phyloP scores from a whole-genome alignment of 1,139 yeast species.

The Blastobotrys illinoisensis region DNA sequence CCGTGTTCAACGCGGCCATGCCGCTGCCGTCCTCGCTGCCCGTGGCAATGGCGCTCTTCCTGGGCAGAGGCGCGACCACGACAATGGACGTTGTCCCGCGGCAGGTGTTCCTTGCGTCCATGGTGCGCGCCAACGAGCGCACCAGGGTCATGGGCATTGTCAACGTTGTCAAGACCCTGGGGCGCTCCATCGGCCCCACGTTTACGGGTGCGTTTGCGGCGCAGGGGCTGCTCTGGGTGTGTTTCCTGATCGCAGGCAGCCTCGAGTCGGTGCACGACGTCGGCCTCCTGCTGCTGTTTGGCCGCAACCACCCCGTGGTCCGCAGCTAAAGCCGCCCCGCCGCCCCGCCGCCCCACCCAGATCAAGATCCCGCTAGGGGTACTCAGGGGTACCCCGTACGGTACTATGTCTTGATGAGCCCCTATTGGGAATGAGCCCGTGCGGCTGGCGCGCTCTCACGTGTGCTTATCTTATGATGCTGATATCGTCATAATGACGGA shows the following conservation, averaged over 20 bases:
- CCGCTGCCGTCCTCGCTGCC: constrained; percentile 37
- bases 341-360: background rate
- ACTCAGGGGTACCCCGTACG: background rate
- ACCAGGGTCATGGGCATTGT: constrained; percentile 80
- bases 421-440: background rate
- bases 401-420: background rate
- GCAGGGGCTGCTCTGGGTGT: constrained; percentile 43
- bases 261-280: constrained; percentile 38
- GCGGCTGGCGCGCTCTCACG: background rate
- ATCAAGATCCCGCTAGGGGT: background rate
- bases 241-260: constrained; percentile 60
- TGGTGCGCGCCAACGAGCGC: constrained; percentile 57
- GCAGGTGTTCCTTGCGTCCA: constrained; percentile 66
- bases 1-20: constrained; percentile 52
- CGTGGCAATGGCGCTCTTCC: constrained; percentile 35
- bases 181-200: constrained; percentile 75
- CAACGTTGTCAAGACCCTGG: constrained; percentile 78
- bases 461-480: background rate
- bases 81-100: constrained; percentile 92
- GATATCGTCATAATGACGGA: background rate
- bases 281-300: constrained; percentile 23
- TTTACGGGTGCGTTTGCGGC: constrained; percentile 72
- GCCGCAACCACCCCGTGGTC: background rate
- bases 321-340: background rate
- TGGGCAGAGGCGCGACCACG: constrained; percentile 50